Base-by-base conservation (phyloP, 2,329 filamentous ascomycete genomes). In the Graphium sp. region DNA sequence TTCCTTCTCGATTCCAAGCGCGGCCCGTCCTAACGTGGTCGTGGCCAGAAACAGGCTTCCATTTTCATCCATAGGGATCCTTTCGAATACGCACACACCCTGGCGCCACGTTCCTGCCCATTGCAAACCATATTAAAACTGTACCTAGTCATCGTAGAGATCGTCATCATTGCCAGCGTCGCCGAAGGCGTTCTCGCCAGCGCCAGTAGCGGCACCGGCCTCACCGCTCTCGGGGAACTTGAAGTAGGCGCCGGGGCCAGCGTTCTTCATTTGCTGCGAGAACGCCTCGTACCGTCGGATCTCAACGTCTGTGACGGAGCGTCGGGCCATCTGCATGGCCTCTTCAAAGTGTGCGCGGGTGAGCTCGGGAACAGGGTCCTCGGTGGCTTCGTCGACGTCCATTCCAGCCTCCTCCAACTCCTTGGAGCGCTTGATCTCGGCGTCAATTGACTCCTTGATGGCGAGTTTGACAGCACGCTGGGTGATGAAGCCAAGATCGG, bases 381-480 rank as follows among this genome's bases (percentile, higher is more conserved):
- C 87, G 25, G 55, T 69, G 26, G 82, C 79, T 39, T 89, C 81
- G 25, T 82, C 78, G 12, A 54, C 45, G 29, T 55, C 53, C 72
- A 91, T 87, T 35, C 80, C 82, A 41, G 76, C 66, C 37, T 79
- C 85, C 60, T 93, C 87, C 32, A 80, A 83, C 45, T 78, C 77
- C 72, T 92, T 93, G 48, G 67, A 65, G 41, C 82, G 80, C 58
- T 92, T 81, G 42, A 98, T 95, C 36, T 95, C 87, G 26, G 67
- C 50, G 12, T 74, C 63, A 44, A 98, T 98, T 18, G 87, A 75
- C 62, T 98, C 77, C 71, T 98, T 98, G 64, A 98, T 98, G 43
- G 89, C 89, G 47, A 95, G 76, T 74, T 98, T 98, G 66, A 93
- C 89, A 30, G 89, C 89, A 53, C 89, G 84, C 64, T 98, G 89